Evolutionary conservation across 495 filamentous ascomycete species (phyloP), one percentile per base, ranked within the genome.

Genomic region (Chaetomium fimeti): DNA sequence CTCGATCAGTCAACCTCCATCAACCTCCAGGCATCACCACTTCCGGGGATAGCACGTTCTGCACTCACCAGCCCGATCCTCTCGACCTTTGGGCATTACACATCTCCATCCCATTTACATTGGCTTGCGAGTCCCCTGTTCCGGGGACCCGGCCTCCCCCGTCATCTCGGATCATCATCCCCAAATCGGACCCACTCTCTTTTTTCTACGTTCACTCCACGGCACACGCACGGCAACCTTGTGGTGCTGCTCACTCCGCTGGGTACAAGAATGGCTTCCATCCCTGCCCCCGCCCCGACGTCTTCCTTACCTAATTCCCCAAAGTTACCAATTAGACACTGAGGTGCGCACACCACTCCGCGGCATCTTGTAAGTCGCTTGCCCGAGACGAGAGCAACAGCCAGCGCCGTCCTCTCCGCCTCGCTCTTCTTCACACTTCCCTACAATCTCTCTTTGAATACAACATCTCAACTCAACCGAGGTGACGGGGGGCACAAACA

Each of bases 291-390:
- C 51, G 25, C 45, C 61, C 36, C 57, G 47, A 59, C 56, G 40
- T 62, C 62, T 58, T 65, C 48, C 62, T 65, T 68, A 68, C 57
- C 62, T 68, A 68, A 68, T 68, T 68, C 36, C 47, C 54, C 42
- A 29, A 22, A 22, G n/a, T 36, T 61, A 51, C 55, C 61, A 43
- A 60, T 64, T 40, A 58, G 54, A 56, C 61, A 42, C 45, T 20
- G 32, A n/a, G n/a, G n/a, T n/a, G n/a, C 13, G 24, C 45, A 20
- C 60, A 57, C 65, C 64, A 20, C 43, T n/a, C 62, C 40, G 43
- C 60, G 27, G n/a, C 59, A 51, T 60, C 55, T 36, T 65, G 62
- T 62, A 64, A 68, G 62, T 68, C 52, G 55, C 53, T 68, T 45
- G 54, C 25, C 32, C n/a, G 25, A 51, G 32, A n/a, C 42, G 45